A percentile compares a stretch with the other conserved stretches of the same genome.
Evolutionary conservation across 495 filamentous ascomycete species (phyloP).

Genomic region (Penicillium verhagenii): DNA sequence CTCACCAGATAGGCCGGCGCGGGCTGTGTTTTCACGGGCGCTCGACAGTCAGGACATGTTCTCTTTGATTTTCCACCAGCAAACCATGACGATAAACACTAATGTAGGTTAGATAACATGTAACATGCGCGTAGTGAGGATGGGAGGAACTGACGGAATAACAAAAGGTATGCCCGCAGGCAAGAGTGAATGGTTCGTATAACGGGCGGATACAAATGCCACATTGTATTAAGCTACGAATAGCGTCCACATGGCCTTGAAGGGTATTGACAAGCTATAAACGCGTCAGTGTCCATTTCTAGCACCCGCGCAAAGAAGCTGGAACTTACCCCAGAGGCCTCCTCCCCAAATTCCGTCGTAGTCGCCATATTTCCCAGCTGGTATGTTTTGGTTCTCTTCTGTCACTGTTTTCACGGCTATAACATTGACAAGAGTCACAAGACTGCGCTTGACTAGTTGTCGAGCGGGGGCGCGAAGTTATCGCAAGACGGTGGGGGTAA

Average conservation of each 20-base stretch:
- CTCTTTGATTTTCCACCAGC: conserved; percentile 56
- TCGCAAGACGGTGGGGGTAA: conserved; percentile 20
- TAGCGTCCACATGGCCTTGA: conserved; percentile 51
- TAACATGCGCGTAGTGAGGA: background rate
- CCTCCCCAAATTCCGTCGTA: conserved; percentile 10
- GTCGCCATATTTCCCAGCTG: conserved; percentile 15
- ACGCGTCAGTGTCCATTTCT: conserved; percentile 15
- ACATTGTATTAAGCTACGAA: conserved; percentile 56
- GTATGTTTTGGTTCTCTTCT: background rate
- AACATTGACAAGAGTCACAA: conserved; percentile 13
- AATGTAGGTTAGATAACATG: conserved; percentile 15
- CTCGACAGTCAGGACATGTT: conserved; percentile 71
- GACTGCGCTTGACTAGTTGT: conserved; percentile 5
- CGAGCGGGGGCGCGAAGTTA: conserved; percentile 17
- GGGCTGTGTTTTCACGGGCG: conserved; percentile 56
- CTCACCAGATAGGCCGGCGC: conserved; percentile 70
- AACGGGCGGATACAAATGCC: conserved; percentile 68
- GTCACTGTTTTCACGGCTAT: background rate
- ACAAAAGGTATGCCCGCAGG: conserved; percentile 75
- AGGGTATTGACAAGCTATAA: conserved; percentile 46
- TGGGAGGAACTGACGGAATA: conserved; percentile 53
- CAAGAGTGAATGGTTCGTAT: conserved; percentile 70
- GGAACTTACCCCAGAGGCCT: conserved; percentile 36
- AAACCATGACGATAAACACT: conserved; percentile 71
- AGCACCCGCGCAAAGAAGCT: background rate